These are phyloP conservation scores for Microstegium vimineum DNA, from an alignment of 176 grass and related monocot species.

Conservation along the genomic window DNA sequence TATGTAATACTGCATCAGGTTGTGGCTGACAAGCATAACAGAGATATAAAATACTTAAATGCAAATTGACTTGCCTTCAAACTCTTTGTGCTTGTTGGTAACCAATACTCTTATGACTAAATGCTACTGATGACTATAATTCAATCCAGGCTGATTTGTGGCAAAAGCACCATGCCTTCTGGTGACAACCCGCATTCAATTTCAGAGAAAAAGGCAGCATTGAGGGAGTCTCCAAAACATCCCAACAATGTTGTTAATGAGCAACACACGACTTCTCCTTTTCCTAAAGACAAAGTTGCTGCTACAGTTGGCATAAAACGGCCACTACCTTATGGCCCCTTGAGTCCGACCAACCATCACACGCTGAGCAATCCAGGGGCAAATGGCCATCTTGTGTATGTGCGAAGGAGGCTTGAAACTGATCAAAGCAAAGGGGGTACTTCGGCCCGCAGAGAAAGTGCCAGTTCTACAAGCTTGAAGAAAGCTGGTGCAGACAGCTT, in stretches of 20 bases:
- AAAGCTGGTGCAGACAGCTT: conserved; percentile 11
- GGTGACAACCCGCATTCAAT: conserved; percentile 51
- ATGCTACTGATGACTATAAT: conserved; percentile 11
- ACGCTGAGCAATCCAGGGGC: conserved; percentile 27
- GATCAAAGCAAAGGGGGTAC: conserved; percentile 64
- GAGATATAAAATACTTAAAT: not conserved
- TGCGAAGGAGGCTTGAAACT: conserved; percentile 73
- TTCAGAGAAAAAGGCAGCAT: conserved; percentile 66
- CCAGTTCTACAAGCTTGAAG: conserved; percentile 34
- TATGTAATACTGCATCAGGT: not conserved
- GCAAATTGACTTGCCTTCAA: not conserved
- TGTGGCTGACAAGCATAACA: not conserved
- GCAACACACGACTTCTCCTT: conserved; percentile 21
- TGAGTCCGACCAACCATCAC: conserved; percentile 44
- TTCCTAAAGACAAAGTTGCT: conserved; percentile 43
- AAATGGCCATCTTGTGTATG: conserved; percentile 78
- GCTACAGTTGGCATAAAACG: conserved; percentile 57
- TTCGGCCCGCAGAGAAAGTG: conserved; percentile 25
- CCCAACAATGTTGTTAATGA: conserved; percentile 32
- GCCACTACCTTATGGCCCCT: conserved; percentile 31
- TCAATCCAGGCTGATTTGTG: conserved; percentile 20
- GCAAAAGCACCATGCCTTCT: conserved; percentile 38
- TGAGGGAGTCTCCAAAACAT: conserved; percentile 60
- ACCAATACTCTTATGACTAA: not conserved
- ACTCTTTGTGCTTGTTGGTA: not conserved